phyloP scores from a whole-genome alignment of 2,329 filamentous ascomycete species.

The Blastomyces emzantsi region DNA sequence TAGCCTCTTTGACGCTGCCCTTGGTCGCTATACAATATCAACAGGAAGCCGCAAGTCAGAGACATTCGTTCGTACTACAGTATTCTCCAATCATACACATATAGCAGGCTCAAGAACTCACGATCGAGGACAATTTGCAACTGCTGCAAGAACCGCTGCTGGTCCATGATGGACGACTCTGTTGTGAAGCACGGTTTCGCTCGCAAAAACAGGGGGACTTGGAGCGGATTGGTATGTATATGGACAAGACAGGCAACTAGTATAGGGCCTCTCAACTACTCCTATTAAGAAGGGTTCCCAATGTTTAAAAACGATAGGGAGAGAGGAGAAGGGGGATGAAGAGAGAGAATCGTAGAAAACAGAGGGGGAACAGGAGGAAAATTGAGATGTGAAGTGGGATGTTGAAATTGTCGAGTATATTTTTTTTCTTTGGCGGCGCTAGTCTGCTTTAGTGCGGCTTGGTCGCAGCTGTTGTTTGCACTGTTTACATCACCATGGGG shows the following conservation, averaged over 20 bases:
- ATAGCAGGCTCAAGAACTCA: slow-evolving; percentile 42
- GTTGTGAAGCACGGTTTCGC: not conserved
- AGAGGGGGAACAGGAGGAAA: not conserved
- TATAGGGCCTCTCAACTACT: not conserved
- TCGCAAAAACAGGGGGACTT: not conserved
- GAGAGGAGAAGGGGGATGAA: slow-evolving; percentile 17
- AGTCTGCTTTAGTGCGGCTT: slow-evolving; percentile 6
- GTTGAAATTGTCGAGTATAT: slow-evolving; percentile 8
- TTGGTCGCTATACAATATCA: slow-evolving; percentile 60
- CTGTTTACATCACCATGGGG: slow-evolving; percentile 4
- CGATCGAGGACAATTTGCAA: slow-evolving; percentile 81
- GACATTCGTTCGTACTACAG: slow-evolving; percentile 6
- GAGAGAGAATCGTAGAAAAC: slow-evolving; percentile 12
- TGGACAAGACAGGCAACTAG: not conserved
- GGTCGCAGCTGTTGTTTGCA: slow-evolving; percentile 1
- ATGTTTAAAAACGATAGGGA: slow-evolving; percentile 11
- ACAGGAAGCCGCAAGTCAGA: slow-evolving; percentile 10
- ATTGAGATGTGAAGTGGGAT: slow-evolving; percentile 10
- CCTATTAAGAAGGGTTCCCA: not conserved
- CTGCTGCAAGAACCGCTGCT: slow-evolving; percentile 75
- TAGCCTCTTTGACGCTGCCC: slow-evolving; percentile 80
- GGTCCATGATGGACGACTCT: slow-evolving; percentile 52
- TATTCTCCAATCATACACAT: slow-evolving; percentile 7
- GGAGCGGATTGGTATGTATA: not conserved
- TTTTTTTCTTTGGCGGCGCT: slow-evolving; percentile 9